Conservation (phyloP, 768 basidiomycete genomes). For the Lyophyllum shimeji region DNA sequence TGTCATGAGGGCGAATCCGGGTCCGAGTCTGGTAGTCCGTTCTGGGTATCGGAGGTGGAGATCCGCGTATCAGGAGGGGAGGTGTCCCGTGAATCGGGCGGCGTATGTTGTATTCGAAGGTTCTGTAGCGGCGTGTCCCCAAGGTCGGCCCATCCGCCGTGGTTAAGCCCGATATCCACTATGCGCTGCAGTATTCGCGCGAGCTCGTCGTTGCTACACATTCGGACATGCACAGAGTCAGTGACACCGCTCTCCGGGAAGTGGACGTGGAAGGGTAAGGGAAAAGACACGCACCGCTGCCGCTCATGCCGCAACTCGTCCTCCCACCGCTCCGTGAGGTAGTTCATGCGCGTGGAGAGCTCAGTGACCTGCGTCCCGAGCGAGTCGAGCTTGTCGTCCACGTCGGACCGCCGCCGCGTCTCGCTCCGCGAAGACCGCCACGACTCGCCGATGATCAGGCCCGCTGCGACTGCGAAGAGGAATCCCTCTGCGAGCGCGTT, state of each 20-base stretch:
- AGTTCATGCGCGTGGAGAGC: constrained; percentile 42
- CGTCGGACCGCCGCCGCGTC: constrained; percentile 66
- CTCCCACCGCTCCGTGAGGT: constrained; percentile 40
- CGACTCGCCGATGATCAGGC: constrained; percentile 72
- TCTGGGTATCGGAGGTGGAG: constrained; percentile 4
- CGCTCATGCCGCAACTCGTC: constrained; percentile 44
- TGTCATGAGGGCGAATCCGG: neutral
- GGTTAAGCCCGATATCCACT: constrained; percentile 63
- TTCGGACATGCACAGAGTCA: neutral
- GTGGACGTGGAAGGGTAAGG: constrained; percentile 2
- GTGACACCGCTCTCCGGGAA: neutral
- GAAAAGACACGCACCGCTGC: constrained; percentile 42
- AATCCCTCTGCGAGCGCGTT: constrained; percentile 86
- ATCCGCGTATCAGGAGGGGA: constrained; percentile 10
- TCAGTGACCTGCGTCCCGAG: constrained; percentile 47
- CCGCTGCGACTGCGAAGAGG: constrained; percentile 73
- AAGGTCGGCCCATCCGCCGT: constrained; percentile 65
- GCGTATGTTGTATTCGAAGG: constrained; percentile 16
- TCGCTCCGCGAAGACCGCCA: constrained; percentile 73
- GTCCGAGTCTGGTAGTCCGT: constrained; percentile 4
- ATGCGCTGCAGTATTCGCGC: constrained; percentile 62
- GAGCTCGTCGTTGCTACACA: constrained; percentile 62
- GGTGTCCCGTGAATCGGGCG: neutral
- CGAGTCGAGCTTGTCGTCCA: constrained; percentile 70
- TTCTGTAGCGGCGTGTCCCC: constrained; percentile 53